Conservation (phyloP, 169 alveolate species). For the Plasmodium cynomolgi region DNA sequence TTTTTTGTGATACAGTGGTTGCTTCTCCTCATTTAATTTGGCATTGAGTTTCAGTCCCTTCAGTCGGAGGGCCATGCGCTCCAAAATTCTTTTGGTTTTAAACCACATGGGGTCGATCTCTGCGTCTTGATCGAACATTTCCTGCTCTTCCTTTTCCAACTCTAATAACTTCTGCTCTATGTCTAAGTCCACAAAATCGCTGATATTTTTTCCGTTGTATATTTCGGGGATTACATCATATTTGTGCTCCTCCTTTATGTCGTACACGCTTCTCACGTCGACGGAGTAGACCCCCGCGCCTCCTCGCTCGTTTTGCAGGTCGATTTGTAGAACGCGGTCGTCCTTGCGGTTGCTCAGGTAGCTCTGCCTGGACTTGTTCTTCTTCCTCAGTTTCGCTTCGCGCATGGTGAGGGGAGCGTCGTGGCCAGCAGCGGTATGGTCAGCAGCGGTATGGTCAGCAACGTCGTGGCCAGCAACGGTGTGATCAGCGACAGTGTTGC, state of each 20-base stretch:
- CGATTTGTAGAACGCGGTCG: slow-evolving; percentile 84
- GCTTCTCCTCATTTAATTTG: slow-evolving; percentile 34
- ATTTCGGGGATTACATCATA: slow-evolving; percentile 98
- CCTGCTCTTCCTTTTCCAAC: slow-evolving; percentile 97
- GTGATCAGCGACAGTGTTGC: neutral
- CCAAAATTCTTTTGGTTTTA: slow-evolving; percentile 56
- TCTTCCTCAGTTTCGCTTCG: slow-evolving; percentile 78
- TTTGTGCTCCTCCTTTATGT: slow-evolving; percentile 89
- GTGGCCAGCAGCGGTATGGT: neutral
- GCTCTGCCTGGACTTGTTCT: slow-evolving; percentile 49
- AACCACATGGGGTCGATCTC: slow-evolving; percentile 79
- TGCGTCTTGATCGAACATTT: slow-evolving; percentile 86
- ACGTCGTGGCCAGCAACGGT: neutral
- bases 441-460: too few species aligned
- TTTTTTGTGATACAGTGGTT: slow-evolving; percentile 50
- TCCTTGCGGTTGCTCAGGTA: slow-evolving; percentile 66
- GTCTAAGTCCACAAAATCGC: slow-evolving; percentile 97
- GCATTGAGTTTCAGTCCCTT: slow-evolving; percentile 40
- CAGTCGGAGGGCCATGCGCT: slow-evolving; percentile 48
- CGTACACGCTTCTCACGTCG: slow-evolving; percentile 88
- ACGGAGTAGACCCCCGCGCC: slow-evolving; percentile 99
- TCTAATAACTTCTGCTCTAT: slow-evolving; percentile 94
- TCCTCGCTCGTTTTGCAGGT: slow-evolving; percentile 93
- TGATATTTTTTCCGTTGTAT: slow-evolving; percentile 97
- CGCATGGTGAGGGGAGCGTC: slow-evolving; percentile 22